A percentile compares a stretch with the other conserved stretches of the same genome.
Evolutionary conservation across 169 alveolate genomes (phyloP).

Genomic region (Plasmodium coatneyi): DNA sequence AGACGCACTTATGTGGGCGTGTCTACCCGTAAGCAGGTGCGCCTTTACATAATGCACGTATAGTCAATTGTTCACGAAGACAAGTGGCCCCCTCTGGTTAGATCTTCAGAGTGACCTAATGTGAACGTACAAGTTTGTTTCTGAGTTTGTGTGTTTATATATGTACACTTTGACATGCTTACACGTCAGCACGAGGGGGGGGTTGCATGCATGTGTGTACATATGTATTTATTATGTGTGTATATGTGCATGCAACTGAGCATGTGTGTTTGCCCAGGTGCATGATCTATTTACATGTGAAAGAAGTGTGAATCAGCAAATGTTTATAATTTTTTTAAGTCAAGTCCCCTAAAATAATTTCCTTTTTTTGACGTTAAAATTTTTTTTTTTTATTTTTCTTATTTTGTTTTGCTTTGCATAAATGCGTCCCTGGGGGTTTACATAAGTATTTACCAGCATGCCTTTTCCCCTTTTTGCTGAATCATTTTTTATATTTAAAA

Average conservation of each 20-base stretch:
- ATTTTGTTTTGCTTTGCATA: slow-evolving; percentile 20
- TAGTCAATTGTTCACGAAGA: neutral
- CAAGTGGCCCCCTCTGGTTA: neutral
- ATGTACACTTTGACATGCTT: neutral
- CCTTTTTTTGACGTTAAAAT: slow-evolving; percentile 15
- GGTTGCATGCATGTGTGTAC: neutral
- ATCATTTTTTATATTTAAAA: slow-evolving; percentile 3
- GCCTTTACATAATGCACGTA: neutral
- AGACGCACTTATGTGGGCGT: neutral
- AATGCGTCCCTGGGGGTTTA: slow-evolving; percentile 12
- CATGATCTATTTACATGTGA: neutral
- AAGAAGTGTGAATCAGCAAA: neutral
- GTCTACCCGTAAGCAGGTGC: neutral
- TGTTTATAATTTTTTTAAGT: slow-evolving; percentile 33
- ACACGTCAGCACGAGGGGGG: neutral
- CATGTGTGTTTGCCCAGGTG: neutral
- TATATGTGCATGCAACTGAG: neutral
- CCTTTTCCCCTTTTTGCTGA: slow-evolving; percentile 3
- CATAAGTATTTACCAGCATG: neutral
- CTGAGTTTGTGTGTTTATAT: neutral
- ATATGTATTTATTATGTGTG: neutral
- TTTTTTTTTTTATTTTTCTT: too few species aligned
- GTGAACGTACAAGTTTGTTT: slow-evolving; percentile 8
- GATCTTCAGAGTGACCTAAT: neutral
- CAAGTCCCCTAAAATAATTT: slow-evolving; percentile 6